Base-by-base conservation (phyloP, 768 basidiomycete genomes). In the Candolleomyces efflorescens region DNA sequence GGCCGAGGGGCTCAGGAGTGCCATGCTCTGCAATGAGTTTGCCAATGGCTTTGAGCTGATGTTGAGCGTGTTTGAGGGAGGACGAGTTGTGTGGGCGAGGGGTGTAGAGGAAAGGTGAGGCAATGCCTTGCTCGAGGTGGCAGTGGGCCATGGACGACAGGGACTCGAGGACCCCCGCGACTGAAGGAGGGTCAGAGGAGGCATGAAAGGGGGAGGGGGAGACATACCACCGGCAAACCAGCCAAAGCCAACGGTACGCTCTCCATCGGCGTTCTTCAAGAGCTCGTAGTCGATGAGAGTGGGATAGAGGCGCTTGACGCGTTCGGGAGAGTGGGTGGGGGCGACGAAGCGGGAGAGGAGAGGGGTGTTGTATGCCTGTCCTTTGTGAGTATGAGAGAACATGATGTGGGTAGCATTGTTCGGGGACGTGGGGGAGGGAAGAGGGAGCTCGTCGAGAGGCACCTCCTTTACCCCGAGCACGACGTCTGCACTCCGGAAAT, bases 301-400 rank as follows among this genome's bases (percentile, higher is more conserved):
- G 1, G 86, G 81, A 4, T 75, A 61, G 18, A 62, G 53, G 10
- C 60, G 32, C 15, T 59, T 26, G 15, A 61, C 50, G 11, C 41
- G 38, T 17, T 55, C 27, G 38, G 55, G 36, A 9, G 59, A 41
- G 2, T 54, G 56, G 6, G 56, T 46, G 6, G 59, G 61, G 2
- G 67, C 70, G 7, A 88, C 71, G 68, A 90, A 92, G 53, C 79
- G 77, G 0, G 86, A 76, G 2, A 97, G 78, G 0, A 97, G 73
- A 0, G 86, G 82, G 66, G 87, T 90, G 64, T 96, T 97, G 71
- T 95, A 95, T 5, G 76, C 69, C 70, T 96, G 91, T 0, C 90
- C 90, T 69, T 95, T 96, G 55, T 83, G 82, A 0, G 94, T 95
- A 68, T 95, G 94, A 27, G 90, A 93, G 79, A 97, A 96, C 86